Evolutionary conservation across 1,139 yeast genomes (phyloP).

Genomic region (Sugiyamaella grinbergsii): DNA sequence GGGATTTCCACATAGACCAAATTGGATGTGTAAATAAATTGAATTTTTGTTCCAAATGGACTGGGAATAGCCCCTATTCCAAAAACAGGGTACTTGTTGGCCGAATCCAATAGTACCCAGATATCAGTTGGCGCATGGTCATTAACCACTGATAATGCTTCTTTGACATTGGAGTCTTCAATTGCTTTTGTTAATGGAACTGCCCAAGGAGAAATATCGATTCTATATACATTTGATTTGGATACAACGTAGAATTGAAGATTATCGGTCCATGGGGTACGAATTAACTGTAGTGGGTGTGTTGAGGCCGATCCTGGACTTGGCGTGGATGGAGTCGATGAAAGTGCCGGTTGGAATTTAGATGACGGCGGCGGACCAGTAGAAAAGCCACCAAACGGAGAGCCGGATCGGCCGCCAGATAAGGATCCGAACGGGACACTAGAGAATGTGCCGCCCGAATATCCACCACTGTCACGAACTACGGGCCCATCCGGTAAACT

Average conservation of each 20-base stretch:
- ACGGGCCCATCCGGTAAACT: slow-evolving; percentile 8
- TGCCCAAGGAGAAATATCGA: slow-evolving; percentile 35
- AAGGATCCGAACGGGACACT: neutral
- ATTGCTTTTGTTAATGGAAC: slow-evolving; percentile 33
- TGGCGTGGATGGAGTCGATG: neutral
- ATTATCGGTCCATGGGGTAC: neutral
- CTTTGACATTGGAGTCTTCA: slow-evolving; percentile 25
- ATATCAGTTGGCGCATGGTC: slow-evolving; percentile 10
- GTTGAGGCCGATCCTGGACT: neutral
- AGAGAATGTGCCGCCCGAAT: neutral
- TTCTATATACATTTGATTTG: slow-evolving; percentile 16
- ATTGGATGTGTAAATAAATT: slow-evolving; percentile 13
- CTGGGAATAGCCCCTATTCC: slow-evolving; percentile 17
- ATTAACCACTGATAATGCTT: slow-evolving; percentile 12
- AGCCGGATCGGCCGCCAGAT: neutral
- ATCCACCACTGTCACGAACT: neutral
- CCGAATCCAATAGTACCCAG: slow-evolving; percentile 12
- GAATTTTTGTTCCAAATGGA: slow-evolving; percentile 13
- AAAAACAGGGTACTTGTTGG: slow-evolving; percentile 10
- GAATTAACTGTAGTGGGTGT: neutral
- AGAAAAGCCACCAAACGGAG: neutral
- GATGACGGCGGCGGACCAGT: too few relatives aligned
- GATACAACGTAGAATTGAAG: slow-evolving; percentile 14
- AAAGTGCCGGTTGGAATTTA: neutral
- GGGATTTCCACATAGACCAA: slow-evolving; percentile 18